These are phyloP conservation scores for Cryptomeria japonica DNA, from an alignment of 75 land plant species.

Conservation along the genomic window DNA sequence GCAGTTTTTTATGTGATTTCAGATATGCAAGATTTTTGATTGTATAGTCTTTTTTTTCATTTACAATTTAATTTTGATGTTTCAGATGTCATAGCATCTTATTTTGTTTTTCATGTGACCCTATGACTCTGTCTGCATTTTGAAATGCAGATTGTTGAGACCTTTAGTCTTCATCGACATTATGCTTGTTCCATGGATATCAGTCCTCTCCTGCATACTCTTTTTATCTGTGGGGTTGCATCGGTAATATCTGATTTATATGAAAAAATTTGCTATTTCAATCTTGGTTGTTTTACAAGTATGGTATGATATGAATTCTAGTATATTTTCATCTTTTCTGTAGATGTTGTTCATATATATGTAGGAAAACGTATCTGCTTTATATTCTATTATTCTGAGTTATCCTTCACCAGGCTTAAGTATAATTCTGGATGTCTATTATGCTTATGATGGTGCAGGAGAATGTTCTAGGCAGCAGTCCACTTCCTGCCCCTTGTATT, in stretches of 20 bases:
- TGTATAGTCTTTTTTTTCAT: neutral
- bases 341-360: neutral
- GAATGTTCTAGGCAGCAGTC: neutral
- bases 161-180: neutral
- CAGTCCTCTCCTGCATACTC: neutral
- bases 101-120: neutral
- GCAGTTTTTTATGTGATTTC: neutral
- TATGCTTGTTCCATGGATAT: slow-evolving; percentile 1
- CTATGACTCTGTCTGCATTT: neutral
- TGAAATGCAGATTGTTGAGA: neutral
- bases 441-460: neutral
- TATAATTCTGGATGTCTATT: neutral
- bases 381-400: neutral
- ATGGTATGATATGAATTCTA: neutral
- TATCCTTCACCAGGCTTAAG: neutral
- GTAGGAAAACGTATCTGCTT: neutral
- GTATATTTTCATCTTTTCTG: neutral
- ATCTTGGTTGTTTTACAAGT: neutral
- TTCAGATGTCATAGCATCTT: neutral
- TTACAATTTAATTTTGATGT: neutral
- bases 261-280: neutral
- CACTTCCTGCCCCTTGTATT: neutral
- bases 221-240: neutral
- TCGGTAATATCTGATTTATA: neutral
- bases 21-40: neutral